These are phyloP conservation scores for Plantago rigida DNA, from an alignment of 305 asterid species.

Conservation along the genomic window DNA sequence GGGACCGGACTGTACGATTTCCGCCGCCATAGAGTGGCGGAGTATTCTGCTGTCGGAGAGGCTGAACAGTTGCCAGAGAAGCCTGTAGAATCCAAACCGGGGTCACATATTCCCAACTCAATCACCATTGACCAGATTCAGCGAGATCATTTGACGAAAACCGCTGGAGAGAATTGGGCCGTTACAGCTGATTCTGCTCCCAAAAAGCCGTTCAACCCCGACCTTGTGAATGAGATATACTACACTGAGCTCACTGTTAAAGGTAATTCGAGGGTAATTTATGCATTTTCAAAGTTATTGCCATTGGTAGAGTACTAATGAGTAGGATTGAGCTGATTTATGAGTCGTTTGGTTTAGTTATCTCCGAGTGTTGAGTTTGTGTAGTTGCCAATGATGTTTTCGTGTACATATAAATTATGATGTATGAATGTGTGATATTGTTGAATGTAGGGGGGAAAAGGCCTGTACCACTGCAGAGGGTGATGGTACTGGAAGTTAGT, in stretches of 20 bases:
- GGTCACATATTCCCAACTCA: conserved; percentile 51
- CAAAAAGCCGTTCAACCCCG: conserved; percentile 59
- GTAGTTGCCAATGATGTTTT: background rate
- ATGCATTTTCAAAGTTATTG: conserved; percentile 6
- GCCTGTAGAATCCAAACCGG: conserved; percentile 51
- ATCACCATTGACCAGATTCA: conserved; percentile 84
- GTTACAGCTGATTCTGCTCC: conserved; percentile 41
- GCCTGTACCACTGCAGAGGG: conserved; percentile 92
- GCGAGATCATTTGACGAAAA: conserved; percentile 72
- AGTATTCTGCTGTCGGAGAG: conserved; percentile 57
- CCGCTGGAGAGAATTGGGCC: conserved; percentile 74
- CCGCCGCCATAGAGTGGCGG: conserved; percentile 89
- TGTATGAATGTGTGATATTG: conserved; percentile 9
- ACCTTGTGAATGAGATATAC: conserved; percentile 71
- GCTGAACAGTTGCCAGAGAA: conserved; percentile 33
- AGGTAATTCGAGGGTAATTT: conserved; percentile 34
- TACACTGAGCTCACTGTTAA: conserved; percentile 64
- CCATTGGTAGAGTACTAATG: background rate
- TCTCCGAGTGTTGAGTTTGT: no score
- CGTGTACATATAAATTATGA: background rate
- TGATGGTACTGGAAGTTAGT: conserved; percentile 93
- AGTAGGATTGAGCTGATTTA: background rate
- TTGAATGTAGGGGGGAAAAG: conserved; percentile 60
- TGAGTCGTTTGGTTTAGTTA: no score
- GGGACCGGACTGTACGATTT: conserved; percentile 86